Evolutionary conservation across 768 basidiomycete genomes (phyloP), one percentile per base, ranked within the genome.

Genomic region (Tremella yokohamensis): DNA sequence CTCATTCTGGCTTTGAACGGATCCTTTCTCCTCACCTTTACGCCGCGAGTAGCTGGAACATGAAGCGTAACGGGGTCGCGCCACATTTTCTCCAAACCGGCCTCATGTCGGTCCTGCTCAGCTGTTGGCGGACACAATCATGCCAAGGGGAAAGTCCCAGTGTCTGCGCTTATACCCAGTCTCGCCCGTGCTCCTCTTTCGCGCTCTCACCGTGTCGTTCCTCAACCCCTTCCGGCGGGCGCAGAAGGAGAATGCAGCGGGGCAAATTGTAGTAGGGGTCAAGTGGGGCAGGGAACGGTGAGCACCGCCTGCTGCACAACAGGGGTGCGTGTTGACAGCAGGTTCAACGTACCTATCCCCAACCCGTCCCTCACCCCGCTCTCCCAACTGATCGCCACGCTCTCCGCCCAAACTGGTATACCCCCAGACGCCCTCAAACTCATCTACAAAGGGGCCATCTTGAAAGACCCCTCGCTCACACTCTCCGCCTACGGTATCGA

Each of bases 381-480:
- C 12, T 72, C 73, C 8, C 68, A 66, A 8, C 64, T 76, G 42
- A 56, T 72, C 25, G 64, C 64, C 11, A 80, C 82, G 19, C 79
- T 96, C 51, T 85, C 89, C 13, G 81, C 85, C 4, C 84, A 86
- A 68, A 92, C 89, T 1, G 85, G 85, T 54, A 81, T 97, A 12
- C 83, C 86, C 0, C 74, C 77, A 25, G 69, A 82, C 63, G 82
- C 83, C 25, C 89, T 96, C 82, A 90, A 91, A 75, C 82, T 98
- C 69, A 84, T 98, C 62, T 86, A 88, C 78, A 84, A 87, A 47
- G 94, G 94, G 39, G 91, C 89, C 1, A 83, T 96, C 75, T 87
- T 97, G 83, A 87, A 86, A 65, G 90, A 94, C 72, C 85, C 73
- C 73, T 78, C 57, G 82, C 84, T 8, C 82, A 85, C 49, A 65